These are phyloP conservation scores for Corchorus capsularis DNA, from an alignment of 345 rosid genomes.

Conservation along the genomic window DNA sequence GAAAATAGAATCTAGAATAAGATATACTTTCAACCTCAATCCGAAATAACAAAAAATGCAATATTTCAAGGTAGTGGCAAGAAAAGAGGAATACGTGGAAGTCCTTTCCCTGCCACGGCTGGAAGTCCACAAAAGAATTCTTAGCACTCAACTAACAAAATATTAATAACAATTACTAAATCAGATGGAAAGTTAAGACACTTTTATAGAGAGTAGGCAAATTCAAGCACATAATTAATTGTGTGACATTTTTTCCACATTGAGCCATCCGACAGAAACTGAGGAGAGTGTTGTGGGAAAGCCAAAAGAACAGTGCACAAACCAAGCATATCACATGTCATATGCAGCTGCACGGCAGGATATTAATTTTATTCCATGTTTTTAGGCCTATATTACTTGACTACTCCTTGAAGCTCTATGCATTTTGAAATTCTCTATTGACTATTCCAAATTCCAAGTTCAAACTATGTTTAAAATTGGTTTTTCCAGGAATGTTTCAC, in stretches of 20 bases:
- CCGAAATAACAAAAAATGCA: constrained; percentile 14
- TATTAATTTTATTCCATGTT: background rate
- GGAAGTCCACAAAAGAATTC: constrained; percentile 20
- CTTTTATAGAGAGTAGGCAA: background rate
- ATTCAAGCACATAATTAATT: background rate
- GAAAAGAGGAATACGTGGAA: constrained; percentile 68
- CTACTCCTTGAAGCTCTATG: background rate
- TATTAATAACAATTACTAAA: too few species aligned
- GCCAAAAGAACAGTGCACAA: background rate
- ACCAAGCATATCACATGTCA: background rate
- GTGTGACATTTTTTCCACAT: background rate
- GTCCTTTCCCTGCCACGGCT: constrained; percentile 65
- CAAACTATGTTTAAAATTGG: background rate
- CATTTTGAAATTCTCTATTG: background rate
- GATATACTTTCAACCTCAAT: constrained; percentile 19
- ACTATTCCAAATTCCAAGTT: background rate
- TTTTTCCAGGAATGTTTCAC: background rate
- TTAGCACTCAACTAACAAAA: background rate
- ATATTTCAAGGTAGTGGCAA: constrained; percentile 20
- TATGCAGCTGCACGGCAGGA: background rate
- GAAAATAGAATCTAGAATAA: constrained; percentile 39
- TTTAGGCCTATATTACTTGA: background rate
- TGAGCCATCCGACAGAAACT: background rate
- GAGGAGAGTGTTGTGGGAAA: background rate
- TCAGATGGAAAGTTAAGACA: background rate